Base-by-base conservation (phyloP, 208 protist genomes). In the Spongospora subterranea region DNA sequence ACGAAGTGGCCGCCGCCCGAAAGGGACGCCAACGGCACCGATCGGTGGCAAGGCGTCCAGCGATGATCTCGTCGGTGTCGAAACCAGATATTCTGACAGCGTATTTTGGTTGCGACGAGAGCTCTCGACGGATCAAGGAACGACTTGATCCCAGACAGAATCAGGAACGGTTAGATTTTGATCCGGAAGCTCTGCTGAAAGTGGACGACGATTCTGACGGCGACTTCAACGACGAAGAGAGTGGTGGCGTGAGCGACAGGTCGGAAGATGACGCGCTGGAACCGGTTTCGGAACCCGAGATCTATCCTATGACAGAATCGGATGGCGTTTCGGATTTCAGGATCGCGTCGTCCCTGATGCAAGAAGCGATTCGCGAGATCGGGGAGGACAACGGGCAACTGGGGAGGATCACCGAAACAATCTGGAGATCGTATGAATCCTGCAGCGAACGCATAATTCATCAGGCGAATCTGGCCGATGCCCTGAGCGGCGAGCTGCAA, bases 381-480 rank as follows among this genome's bases (percentile, higher is more conserved):
- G 6, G 17, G 17, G 35, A 82, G n/a, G n/a, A 6, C n/a, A 35
- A 82, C 35, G 17, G 35, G 35, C 71, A 82, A 82, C 71, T 82
- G 35, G 71, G 35, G 17, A 6, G 71, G 35, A 82, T 82, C 40
- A n/a, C 40, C n/a, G n/a, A 6, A 6, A 6, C 35, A n/a, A 35
- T 82, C 71, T 82, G 71, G 71, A 6, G 71, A n/a, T 82, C 71
- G 40, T 82, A 82, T 35, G 71, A 82, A n/a, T 35, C 71, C 6
- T 82, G 71, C 71, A 20, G 13, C 35, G 71, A 82, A 6, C 71
- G 71, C 11, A 35, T 82, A 6, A n/a, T 82, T 6, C 17, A 6
- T 17, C 17, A 35, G 6, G 71, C 50, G 6, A 24, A 6, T 60
- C 13, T 29, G 13, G 50, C 50, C 50, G 50, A 60, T 29, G 24